These are phyloP conservation scores for Paraglomus brasilianum DNA, from an alignment of 192 early-diverging fungal genomes.

Conservation along the genomic window DNA sequence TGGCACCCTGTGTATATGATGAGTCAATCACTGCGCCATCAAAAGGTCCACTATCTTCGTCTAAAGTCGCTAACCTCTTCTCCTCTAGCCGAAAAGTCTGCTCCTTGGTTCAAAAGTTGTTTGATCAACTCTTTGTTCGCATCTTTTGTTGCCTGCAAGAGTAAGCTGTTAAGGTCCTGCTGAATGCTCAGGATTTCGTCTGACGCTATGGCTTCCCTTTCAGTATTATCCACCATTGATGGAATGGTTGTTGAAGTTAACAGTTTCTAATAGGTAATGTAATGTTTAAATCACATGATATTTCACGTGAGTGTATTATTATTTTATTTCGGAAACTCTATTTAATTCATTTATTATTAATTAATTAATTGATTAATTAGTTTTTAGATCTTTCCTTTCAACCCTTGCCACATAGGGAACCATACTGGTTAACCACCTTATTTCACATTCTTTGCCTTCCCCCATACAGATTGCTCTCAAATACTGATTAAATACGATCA, in stretches of 20 bases:
- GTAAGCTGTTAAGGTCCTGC: too few species aligned
- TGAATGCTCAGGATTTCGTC: too few species aligned
- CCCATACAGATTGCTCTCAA: constrained; percentile 50
- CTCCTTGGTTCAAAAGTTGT: constrained; percentile 14
- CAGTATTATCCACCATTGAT: too few species aligned
- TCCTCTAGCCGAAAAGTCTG: constrained; percentile 15
- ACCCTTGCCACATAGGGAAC: constrained; percentile 46
- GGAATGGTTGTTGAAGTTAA: too few species aligned
- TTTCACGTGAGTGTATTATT: too few species aligned
- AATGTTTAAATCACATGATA: too few species aligned
- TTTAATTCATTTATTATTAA: too few species aligned
- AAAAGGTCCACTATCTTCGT: background rate
- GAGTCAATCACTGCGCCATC: background rate
- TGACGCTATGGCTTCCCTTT: too few species aligned
- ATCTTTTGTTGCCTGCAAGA: too few species aligned
- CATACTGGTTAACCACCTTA: constrained; percentile 35
- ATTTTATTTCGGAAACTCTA: too few species aligned
- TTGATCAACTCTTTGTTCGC: background rate
- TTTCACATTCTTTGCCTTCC: constrained; percentile 38
- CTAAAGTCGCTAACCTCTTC: background rate
- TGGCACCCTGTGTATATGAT: constrained; percentile 44
- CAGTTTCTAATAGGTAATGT: too few species aligned
- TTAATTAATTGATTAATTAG: background rate
- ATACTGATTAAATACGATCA: constrained; percentile 57
- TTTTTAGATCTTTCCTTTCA: constrained; percentile 21